phyloP scores from a whole-genome alignment of 306 rosid species.

The Begonia peltatifolia region DNA sequence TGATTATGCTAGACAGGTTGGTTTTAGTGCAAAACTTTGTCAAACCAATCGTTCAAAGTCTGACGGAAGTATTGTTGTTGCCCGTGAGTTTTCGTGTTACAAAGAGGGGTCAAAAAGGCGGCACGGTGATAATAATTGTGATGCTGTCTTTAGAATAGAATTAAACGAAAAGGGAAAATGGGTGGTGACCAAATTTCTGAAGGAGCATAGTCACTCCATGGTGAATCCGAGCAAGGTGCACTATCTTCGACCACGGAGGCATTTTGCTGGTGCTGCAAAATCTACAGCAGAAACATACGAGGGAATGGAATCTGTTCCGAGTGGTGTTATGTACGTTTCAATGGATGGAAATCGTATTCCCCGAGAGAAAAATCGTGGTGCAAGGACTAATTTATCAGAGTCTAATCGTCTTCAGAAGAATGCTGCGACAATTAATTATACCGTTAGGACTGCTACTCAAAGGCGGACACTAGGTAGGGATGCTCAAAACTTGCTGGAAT shows the following conservation, averaged over 20 bases:
- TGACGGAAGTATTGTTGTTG: conserved; percentile 29
- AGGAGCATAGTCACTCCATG: conserved; percentile 73
- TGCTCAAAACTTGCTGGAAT: conserved; percentile 77
- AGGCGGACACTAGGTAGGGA: conserved; percentile 74
- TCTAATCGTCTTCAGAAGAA: conserved; percentile 32
- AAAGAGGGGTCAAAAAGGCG: conserved; percentile 60
- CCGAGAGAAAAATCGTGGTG: conserved; percentile 34
- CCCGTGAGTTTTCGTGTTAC: conserved; percentile 60
- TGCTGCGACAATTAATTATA: conserved; percentile 23
- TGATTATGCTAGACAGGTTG: conserved; percentile 31
- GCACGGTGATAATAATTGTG: conserved; percentile 44
- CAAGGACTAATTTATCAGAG: conserved; percentile 32
- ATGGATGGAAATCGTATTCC: conserved; percentile 50
- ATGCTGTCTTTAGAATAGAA: conserved; percentile 72
- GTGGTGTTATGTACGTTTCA: conserved; percentile 79
- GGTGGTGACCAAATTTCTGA: conserved; percentile 69
- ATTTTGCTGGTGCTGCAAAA: conserved; percentile 70
- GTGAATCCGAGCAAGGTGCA: conserved; percentile 33
- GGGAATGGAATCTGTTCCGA: conserved; percentile 67
- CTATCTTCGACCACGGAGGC: conserved; percentile 53
- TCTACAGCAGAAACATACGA: conserved; percentile 48
- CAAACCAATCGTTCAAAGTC: conserved; percentile 35
- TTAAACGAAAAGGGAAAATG: conserved; percentile 51
- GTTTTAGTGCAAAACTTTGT: conserved; percentile 47
- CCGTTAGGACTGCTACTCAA: conserved; percentile 24